Percentiles rank a stretch among this genome's conserved stretches.
These are phyloP conservation scores for Truncatella angustata DNA, from an alignment of 2,329 filamentous ascomycete species.

Conservation along the genomic window DNA sequence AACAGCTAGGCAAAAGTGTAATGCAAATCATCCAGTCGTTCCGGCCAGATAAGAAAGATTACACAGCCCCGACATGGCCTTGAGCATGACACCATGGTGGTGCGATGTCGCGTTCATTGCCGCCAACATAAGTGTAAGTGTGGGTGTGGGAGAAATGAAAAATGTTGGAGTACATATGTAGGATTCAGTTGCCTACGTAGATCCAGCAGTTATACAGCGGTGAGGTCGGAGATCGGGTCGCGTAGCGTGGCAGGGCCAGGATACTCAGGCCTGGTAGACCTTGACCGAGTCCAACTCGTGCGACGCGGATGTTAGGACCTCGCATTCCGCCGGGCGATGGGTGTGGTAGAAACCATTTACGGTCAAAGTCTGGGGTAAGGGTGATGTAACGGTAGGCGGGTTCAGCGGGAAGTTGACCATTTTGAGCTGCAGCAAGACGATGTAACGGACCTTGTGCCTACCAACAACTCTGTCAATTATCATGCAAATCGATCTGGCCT, in stretches of 20 bases:
- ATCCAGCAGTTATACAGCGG: not conserved
- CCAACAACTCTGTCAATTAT: not conserved
- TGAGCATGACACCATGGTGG: no score
- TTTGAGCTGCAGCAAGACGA: not conserved
- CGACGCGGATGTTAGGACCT: not conserved
- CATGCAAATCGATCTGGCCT: not conserved
- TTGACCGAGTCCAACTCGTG: not conserved
- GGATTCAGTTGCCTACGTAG: not conserved
- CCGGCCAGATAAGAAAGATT: no score
- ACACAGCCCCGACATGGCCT: no score
- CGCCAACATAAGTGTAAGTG: no score
- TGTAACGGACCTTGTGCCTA: not conserved
- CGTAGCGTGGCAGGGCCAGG: not conserved
- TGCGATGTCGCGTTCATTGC: not conserved
- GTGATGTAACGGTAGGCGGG: not conserved
- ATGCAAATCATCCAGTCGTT: no score
- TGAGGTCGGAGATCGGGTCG: slow-evolving; percentile 4
- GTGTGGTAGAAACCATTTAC: not conserved
- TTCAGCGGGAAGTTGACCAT: not conserved
- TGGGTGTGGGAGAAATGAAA: not conserved
- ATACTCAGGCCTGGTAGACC: not conserved
- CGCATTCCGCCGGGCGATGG: not conserved
- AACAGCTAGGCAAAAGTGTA: not conserved
- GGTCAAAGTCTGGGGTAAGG: not conserved
- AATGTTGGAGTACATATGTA: not conserved